Base-by-base conservation (phyloP, 2,329 filamentous ascomycete species). In the Penicillium sp. region DNA sequence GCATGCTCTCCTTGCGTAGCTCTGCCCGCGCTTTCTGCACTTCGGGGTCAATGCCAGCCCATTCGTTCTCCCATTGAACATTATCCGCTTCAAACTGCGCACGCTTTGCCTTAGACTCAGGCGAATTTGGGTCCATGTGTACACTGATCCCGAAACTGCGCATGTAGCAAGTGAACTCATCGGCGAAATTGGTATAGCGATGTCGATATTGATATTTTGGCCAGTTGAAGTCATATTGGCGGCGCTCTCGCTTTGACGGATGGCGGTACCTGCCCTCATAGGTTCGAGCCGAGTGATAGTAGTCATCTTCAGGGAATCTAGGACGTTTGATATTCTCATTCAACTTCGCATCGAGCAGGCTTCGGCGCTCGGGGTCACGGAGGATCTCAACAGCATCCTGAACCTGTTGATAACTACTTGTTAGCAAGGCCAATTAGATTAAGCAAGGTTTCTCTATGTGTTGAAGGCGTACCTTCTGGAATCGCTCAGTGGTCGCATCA, bases 321-420 rank as follows among this genome's bases (percentile, higher is more conserved):
- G 16, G 34, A 30, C 46, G 30, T 11, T 39, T 44, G 27, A 14
- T 7, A 10, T 50, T 54, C 10, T 11, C 23, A 13, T 41, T 27
- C 18, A 50, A 26, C 3, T 14, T 9, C 18, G 29, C 19, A 18
- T 50, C 39, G 19, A 70, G 65, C 16, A 54, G 35, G 19, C 27
- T 16, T 9, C 67, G 67, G 7, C 61, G 58, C 19, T 29, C 18
- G 10, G 64, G 54, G 29, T 74, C 69, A 16, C 69, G 69, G 30
- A 74, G 70, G 8, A 61, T 55, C n/a, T 73, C 69, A 32, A 67
- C 57, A 9, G 71, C 71, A 55, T 71, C 54, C 36, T 66, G 62
- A 30, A 72, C 67, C 71, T 73, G 55, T 48, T 46, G 9, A 3
- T 1, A 23, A n/a, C 27, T 8, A 4, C 10, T 19, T 27, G 30